Evolutionary conservation across 768 basidiomycete genomes (phyloP).

Genomic region (Cystofilobasidium ferigula): DNA sequence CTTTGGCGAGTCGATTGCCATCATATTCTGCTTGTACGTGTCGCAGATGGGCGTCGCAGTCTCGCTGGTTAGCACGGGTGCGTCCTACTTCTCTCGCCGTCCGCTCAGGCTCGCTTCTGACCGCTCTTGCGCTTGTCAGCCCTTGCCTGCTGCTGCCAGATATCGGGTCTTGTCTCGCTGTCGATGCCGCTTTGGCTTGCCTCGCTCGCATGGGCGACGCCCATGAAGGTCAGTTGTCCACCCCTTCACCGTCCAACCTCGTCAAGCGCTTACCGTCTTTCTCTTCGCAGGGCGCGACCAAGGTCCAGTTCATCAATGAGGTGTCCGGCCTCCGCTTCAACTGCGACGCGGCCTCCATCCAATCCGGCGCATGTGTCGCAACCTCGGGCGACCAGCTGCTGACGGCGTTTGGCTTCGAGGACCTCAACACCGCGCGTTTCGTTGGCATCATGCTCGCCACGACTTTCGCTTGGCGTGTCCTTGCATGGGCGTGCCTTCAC

Average conservation of each 20-base stretch:
- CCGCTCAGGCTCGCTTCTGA: neutral
- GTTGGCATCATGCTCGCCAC: constrained; percentile 22
- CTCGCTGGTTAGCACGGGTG: constrained; percentile 34
- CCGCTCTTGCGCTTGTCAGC: constrained; percentile 18
- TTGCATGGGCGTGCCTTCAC: constrained; percentile 2
- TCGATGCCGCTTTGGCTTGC: constrained; percentile 35
- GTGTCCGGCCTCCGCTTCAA: constrained; percentile 33
- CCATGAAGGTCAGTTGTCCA: constrained; percentile 10
- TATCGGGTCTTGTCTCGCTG: constrained; percentile 33
- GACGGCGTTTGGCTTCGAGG: constrained; percentile 7
- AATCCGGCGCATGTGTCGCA: constrained; percentile 37
- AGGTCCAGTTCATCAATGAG: constrained; percentile 41
- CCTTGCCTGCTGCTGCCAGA: constrained; percentile 16
- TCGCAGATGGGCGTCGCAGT: constrained; percentile 38
- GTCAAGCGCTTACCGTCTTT: constrained; percentile 10
- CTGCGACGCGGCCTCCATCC: constrained; percentile 34
- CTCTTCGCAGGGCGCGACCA: constrained; percentile 33
- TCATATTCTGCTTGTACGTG: constrained; percentile 37
- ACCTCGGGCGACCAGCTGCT: constrained; percentile 22
- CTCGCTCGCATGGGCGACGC: constrained; percentile 1
- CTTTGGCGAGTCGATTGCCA: constrained; percentile 39
- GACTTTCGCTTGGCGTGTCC: constrained; percentile 9
- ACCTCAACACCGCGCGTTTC: constrained; percentile 21
- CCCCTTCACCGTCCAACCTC: neutral
- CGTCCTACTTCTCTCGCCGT: neutral